A percentile compares a stretch with the other conserved stretches of the same genome.
Conservation (phyloP, 2,329 filamentous ascomycete species). For the Corniculantispora saksenae region DNA sequence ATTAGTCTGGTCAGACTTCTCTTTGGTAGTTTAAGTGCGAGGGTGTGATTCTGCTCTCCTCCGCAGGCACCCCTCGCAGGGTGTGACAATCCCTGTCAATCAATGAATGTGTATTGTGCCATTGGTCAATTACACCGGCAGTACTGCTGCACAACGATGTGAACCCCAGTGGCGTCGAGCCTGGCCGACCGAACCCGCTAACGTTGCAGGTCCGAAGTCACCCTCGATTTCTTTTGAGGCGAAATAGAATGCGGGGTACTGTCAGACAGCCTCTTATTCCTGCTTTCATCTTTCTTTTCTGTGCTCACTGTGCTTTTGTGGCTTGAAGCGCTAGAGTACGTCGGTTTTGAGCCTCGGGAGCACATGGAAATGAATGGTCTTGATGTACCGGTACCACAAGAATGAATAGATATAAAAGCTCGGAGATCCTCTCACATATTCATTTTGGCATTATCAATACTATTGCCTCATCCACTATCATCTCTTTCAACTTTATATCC, state of each 20-base stretch:
- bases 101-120: neutral
- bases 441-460: neutral
- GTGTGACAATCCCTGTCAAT: neutral
- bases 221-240: neutral
- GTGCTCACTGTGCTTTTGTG: too few relatives aligned
- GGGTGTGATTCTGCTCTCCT: neutral
- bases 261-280: too few relatives aligned
- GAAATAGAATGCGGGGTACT: constrained; percentile 3
- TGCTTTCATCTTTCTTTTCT: too few relatives aligned
- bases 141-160: neutral
- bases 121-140: neutral
- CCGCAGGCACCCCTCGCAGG: neutral
- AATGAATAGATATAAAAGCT: constrained; percentile 5
- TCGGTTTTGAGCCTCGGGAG: constrained; percentile 7
- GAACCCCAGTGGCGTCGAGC: neutral
- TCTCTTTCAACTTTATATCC: neutral
- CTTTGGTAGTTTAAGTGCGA: neutral
- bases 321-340: neutral
- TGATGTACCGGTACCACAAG: neutral
- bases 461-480: neutral
- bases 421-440: neutral
- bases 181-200: neutral
- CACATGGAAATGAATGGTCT: neutral
- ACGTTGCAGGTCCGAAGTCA: neutral
- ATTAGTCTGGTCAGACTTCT: too few relatives aligned